Evolutionary conservation across 768 basidiomycete genomes (phyloP), one percentile per base, ranked within the genome.

Genomic region (Suillus placidus): DNA sequence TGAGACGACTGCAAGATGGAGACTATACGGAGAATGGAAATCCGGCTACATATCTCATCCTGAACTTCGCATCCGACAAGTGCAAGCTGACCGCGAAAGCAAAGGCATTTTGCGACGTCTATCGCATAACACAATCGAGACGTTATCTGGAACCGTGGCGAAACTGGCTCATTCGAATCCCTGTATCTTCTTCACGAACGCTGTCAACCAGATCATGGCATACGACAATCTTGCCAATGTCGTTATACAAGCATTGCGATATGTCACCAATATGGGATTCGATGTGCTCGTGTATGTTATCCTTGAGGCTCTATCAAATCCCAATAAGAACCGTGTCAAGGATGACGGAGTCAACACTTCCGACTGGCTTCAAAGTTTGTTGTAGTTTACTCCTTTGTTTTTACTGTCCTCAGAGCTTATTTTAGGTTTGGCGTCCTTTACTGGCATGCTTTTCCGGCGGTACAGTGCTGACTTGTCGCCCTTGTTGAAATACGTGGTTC

Each of bases 111-210:
- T 99, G 58, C 89, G 94, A 57, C 89, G 97, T 10, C 84, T 98
- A 52, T 92, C 93, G 4, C 87, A 87, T 71, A 88, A 94, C 58
- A 94, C 93, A 18, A 87, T 92, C 64, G 93, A 94, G 72, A 84
- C 90, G 2, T 84, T 97, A 16, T 91, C 95, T 35, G 90, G 96
- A 23, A 86, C 90, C 4, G 88, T 99, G 32, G 96, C 94, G 14
- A 98, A 99, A 78, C 80, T 97, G 62, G 94, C 94, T 16, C 95
- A 99, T 76, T 91, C 93, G 20, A 97, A 99, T 73, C 97, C 97
- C 6, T 91, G 89, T 70, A 89, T 96, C 60, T 87, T 99, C 71
- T 99, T 98, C 81, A 74, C 85, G 30, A 92, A 93, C 67, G 94
- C 92, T 0, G 89, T 99, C 56, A 89, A 90, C 69, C 97, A 99